Base-by-base conservation (phyloP, 495 filamentous ascomycete species). In the Penicillium subrubescens region DNA sequence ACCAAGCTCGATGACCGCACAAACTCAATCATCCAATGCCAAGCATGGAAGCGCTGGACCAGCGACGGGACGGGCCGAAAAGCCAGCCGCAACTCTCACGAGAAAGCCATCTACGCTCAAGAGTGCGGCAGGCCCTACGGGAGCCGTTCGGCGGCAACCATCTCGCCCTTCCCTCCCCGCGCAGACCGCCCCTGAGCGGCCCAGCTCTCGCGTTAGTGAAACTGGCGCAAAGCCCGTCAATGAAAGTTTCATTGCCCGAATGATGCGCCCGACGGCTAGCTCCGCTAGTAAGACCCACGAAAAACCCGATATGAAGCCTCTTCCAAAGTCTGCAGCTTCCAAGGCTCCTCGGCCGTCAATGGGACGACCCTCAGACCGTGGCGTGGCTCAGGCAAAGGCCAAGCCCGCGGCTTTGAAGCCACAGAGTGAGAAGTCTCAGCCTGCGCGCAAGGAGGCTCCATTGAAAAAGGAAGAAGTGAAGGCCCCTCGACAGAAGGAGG, bases 211-310 rank as follows among this genome's bases (percentile, higher is more conserved):
- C 25, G 62, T 71, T 25, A 83, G 81, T 66, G 80, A 75, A 37
- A 70, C 52, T 5, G 79, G 72, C 57, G 51, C 57, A 34, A 80
- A 76, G 59, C 74, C 86, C 1, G 82, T 89, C 3, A 88, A 91
- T 68, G 90, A 93, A 59, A 77, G 89, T 4, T 97, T 97, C 77
- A 82, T 97, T 17, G 92, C 91, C 8, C 83, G 93, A 61, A 96
- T 97, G 93, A 97, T 92, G 92, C 87, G 92, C 12, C 93, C 93
- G 5, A 97, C 93, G 10, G 86, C 90, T 25, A 86, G 87, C 61
- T 93, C 90, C 34, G 85, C 91, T 7, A 90, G 84, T 71, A 97
- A 94, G 77, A 84, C 87, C 0, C 83, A 90, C 19, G 92, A 93
- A 2, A 94, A 92, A 75, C 71, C 82, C 1, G 83, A 86, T n/a